phyloP scores from a whole-genome alignment of 2,329 filamentous ascomycete genomes.

The Colletotrichum sp. region DNA sequence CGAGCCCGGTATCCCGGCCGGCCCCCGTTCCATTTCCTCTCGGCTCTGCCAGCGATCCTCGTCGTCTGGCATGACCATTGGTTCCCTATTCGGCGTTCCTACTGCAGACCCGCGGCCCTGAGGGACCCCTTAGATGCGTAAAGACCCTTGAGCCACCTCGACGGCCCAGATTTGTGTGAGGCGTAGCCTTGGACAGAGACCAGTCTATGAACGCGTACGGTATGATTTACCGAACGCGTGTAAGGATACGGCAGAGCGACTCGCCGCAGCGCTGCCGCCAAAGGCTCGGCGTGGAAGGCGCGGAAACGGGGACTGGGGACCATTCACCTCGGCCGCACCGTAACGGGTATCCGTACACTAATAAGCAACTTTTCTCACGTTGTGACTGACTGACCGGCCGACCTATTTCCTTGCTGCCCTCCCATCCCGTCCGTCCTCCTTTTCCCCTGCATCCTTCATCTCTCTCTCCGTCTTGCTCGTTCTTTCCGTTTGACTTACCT shows the following conservation, averaged over 20 bases:
- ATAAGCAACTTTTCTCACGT: neutral
- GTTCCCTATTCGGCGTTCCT: neutral
- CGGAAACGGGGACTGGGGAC: neutral
- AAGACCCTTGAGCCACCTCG: neutral
- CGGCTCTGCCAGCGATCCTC: neutral
- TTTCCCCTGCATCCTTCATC: neutral
- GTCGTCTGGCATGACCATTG: neutral
- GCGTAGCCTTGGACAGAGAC: neutral
- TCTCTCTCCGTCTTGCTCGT: neutral
- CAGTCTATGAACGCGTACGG: neutral
- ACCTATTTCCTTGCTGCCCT: conserved; percentile 6
- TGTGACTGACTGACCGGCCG: neutral
- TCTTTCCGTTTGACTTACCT: conserved; percentile 5
- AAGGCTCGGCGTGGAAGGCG: neutral
- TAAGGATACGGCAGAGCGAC: neutral
- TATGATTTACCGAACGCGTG: neutral
- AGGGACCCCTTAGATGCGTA: neutral
- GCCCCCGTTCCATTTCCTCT: neutral
- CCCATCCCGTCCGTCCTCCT: neutral
- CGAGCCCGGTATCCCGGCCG: conserved; percentile 6
- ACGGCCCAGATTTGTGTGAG: neutral
- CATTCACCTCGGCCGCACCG: conserved; percentile 1
- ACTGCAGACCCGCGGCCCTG: neutral
- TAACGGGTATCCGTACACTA: neutral
- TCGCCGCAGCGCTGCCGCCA: neutral